These are phyloP conservation scores for Fusarium lateritium DNA, from an alignment of 2,329 filamentous ascomycete species.

Conservation along the genomic window DNA sequence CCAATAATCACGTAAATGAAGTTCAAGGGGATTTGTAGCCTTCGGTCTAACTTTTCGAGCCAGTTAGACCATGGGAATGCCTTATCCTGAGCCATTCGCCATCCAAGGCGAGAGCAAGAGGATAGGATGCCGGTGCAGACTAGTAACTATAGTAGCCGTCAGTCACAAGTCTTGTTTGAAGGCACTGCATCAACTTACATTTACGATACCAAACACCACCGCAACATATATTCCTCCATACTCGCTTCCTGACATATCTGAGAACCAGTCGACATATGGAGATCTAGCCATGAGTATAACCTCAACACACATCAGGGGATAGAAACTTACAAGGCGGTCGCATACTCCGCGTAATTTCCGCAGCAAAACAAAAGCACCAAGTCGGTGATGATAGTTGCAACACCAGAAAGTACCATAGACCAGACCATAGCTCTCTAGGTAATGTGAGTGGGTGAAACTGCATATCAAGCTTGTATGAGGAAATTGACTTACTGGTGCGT, in stretches of 20 bases:
- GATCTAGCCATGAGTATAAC: not conserved
- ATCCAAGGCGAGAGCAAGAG: slow-evolving; percentile 23
- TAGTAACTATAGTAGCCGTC: slow-evolving; percentile 3
- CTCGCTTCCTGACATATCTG: not conserved
- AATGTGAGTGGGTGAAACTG: not conserved
- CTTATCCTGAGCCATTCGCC: slow-evolving; percentile 26
- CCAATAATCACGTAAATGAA: slow-evolving; percentile 15
- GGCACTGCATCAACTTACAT: not conserved
- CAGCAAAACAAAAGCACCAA: slow-evolving; percentile 16
- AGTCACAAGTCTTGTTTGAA: not conserved
- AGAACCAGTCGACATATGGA: slow-evolving; percentile 26
- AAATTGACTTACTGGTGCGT: slow-evolving; percentile 11
- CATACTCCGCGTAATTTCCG: slow-evolving; percentile 16
- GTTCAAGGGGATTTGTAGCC: slow-evolving; percentile 13
- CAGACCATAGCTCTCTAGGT: slow-evolving; percentile 22
- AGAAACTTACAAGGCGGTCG: slow-evolving; percentile 2
- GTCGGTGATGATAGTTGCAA: slow-evolving; percentile 20
- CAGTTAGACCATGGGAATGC: slow-evolving; percentile 23
- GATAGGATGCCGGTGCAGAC: slow-evolving; percentile 18
- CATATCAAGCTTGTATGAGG: not conserved
- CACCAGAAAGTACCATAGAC: slow-evolving; percentile 24
- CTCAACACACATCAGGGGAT: fast-evolving
- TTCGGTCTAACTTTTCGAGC: slow-evolving; percentile 4
- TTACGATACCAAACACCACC: slow-evolving; percentile 12
- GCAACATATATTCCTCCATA: slow-evolving; percentile 20